Conservation (phyloP, 257 asterid genomes). For the Lantana camara region DNA sequence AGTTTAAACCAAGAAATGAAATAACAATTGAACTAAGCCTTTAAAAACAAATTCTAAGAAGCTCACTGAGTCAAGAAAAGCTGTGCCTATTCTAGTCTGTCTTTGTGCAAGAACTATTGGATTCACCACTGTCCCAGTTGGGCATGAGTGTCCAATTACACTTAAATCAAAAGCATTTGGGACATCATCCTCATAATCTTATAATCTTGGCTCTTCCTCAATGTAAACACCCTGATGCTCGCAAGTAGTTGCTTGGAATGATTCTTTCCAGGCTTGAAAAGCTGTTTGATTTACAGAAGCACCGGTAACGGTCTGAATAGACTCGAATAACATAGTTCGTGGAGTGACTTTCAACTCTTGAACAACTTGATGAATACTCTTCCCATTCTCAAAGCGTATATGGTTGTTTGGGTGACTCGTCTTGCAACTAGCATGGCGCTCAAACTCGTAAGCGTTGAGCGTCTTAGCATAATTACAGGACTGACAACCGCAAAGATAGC, state of each 20-base stretch:
- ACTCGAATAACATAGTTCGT: not conserved
- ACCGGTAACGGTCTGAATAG: slow-evolving; percentile 2
- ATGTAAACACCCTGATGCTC: not conserved
- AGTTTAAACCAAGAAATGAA: no score
- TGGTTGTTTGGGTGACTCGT: slow-evolving; percentile 26
- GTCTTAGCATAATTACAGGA: slow-evolving; percentile 48
- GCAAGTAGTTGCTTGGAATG: not conserved
- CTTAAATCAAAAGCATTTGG: no score
- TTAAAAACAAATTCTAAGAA: no score
- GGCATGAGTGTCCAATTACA: no score
- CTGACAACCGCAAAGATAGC: slow-evolving; percentile 60
- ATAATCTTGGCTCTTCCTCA: not conserved
- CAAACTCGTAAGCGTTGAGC: slow-evolving; percentile 17
- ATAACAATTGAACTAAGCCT: no score
- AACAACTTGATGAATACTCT: slow-evolving; percentile 1
- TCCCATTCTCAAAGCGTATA: slow-evolving; percentile 19
- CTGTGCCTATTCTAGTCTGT: no score
- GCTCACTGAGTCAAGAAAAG: no score
- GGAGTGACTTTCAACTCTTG: not conserved
- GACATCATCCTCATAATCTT: no score
- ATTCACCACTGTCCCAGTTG: no score
- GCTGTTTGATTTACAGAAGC: not conserved
- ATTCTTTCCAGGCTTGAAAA: not conserved
- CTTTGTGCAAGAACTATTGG: no score
- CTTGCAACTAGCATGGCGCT: slow-evolving; percentile 22